These are phyloP conservation scores for Gossypium stocksii DNA, from an alignment of 345 rosid genomes.

Conservation along the genomic window DNA sequence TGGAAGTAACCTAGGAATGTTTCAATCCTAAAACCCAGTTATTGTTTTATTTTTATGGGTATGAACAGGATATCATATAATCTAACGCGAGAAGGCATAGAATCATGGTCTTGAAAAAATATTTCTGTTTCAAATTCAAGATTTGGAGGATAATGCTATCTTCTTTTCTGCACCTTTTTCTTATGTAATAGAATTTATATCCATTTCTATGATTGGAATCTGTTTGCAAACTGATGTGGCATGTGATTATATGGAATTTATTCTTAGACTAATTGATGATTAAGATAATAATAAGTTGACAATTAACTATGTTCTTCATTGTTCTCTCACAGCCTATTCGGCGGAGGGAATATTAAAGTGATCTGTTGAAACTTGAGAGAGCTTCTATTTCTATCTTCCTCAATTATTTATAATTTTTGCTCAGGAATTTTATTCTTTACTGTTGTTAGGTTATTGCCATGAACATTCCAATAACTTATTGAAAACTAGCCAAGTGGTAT, in stretches of 20 bases:
- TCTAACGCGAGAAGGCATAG: too few species aligned
- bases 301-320: not conserved
- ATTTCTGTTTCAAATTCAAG: too few species aligned
- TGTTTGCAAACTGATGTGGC: constrained; percentile 4
- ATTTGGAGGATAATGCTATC: too few species aligned
- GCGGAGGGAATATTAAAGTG: not conserved
- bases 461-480: not conserved
- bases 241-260: constrained; percentile 8
- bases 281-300: not conserved
- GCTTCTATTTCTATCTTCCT: not conserved
- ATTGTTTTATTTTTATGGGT: too few species aligned
- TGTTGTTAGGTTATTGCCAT: not conserved
- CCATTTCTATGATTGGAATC: constrained; percentile 12
- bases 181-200: not conserved
- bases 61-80: too few species aligned
- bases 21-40: not conserved
- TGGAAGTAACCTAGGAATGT: constrained; percentile 11
- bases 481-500: not conserved
- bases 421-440: not conserved
- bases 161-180: too few species aligned
- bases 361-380: not conserved
- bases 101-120: too few species aligned
- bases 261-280: not conserved
- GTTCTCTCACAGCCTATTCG: not conserved
- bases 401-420: too few species aligned